Base-by-base conservation (phyloP, 805 yeast species). In the Ogataea nakhonphanomensis region DNA sequence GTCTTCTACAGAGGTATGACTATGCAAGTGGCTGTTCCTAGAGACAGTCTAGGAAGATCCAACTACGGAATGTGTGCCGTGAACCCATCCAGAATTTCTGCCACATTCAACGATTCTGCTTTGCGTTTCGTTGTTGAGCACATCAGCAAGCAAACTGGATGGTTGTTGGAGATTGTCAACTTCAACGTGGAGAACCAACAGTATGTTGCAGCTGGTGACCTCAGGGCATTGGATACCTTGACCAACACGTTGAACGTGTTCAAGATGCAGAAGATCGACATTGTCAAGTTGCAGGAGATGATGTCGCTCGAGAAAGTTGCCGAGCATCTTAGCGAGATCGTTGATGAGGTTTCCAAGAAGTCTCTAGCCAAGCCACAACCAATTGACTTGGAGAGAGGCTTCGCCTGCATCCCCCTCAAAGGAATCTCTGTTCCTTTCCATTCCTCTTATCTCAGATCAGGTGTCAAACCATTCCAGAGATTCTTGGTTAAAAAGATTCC, bases 341-440 rank as follows among this genome's bases (percentile, higher is more conserved):
- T 88, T 44, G 78, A 70, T 33, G 97, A 90, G 70, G 87, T 90
- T 49, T 68, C 96, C 28, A 78, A 80, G 65, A 80, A 85, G 64
- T 78, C 96, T 12, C 39, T 66, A 38, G 95, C 85, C 44, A 93
- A 93, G 71, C 89, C 95, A 39, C 98, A 91, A 73, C 99, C 99
- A 55, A 87, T 93, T 64, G 95, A 89, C 41, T 76, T 95, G 60
- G 95, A 93, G 71, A 84, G 99, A 73, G 99, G 99, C 20, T 91
- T 87, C 57, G 98, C 99, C 30, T 91, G 93, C 58, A 93, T 93
- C 57, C 99, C 99, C 65, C 79, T 93, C 67, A 89, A 84, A 75
- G 99, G 99, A 57, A 93, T 93, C 53, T 88, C 96, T n/a, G 99
- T 93, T 63, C 99, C 99, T 49, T 93, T 93, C 97, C 99, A 93